Percentiles rank a stretch among this genome's conserved stretches.
Evolutionary conservation across 306 rosid genomes (phyloP).

Genomic region (Alnus glutinosa): DNA sequence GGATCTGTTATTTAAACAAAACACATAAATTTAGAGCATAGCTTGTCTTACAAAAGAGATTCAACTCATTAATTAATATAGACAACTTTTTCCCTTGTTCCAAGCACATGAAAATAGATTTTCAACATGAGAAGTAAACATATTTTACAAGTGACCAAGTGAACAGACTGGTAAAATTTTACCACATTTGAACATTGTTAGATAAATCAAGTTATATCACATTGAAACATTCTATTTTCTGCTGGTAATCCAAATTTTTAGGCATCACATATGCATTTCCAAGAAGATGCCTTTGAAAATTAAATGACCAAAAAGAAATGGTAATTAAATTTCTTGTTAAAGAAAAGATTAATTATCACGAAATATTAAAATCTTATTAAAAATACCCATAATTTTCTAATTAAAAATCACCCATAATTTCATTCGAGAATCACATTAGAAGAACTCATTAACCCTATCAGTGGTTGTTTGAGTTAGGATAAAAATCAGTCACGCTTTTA

Average conservation of each 20-base stretch:
- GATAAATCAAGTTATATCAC: slow-evolving; percentile 10
- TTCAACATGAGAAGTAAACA: neutral
- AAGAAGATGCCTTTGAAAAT: neutral
- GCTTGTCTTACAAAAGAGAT: slow-evolving; percentile 18
- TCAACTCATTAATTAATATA: neutral
- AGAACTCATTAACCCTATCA: neutral
- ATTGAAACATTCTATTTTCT: neutral
- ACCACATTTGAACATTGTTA: neutral
- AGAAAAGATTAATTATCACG: neutral
- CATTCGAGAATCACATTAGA: neutral
- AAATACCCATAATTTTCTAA: neutral
- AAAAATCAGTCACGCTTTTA: too few relatives aligned
- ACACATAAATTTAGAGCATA: neutral
- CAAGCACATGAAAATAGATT: neutral
- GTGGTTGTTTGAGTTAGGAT: too few relatives aligned
- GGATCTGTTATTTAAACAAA: neutral
- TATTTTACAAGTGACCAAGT: slow-evolving; percentile 7
- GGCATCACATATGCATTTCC: neutral
- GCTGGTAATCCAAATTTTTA: neutral
- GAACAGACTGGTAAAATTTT: slow-evolving; percentile 21
- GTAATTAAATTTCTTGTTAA: too few relatives aligned
- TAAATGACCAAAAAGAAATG: neutral
- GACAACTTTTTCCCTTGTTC: neutral
- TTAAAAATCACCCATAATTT: neutral
- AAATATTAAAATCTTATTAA: neutral